A percentile compares a stretch with the other conserved stretches of the same genome.
Conservation (phyloP, 495 filamentous ascomycete genomes). For the Daldinia bambusicola region DNA sequence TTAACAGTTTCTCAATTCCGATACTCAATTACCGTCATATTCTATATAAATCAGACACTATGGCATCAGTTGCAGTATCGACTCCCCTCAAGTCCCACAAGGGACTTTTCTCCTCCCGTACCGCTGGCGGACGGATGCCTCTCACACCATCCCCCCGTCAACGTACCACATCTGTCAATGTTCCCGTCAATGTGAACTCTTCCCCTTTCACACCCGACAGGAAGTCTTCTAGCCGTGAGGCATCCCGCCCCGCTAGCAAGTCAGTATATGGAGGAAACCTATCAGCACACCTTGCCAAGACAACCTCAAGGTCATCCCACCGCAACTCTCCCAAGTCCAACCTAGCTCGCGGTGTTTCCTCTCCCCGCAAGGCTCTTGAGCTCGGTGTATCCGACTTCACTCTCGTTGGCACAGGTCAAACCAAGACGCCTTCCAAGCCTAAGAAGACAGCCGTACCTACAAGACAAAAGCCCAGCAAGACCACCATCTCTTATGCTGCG, state of each 20-base stretch:
- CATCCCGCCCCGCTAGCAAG: constrained; percentile 63
- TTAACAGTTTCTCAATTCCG: constrained; percentile 38
- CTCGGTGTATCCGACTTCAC: constrained; percentile 93
- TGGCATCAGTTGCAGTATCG: constrained; percentile 89
- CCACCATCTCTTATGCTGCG: constrained; percentile 82
- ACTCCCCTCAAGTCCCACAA: constrained; percentile 95
- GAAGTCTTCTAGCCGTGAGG: constrained; percentile 61
- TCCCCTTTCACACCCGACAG: constrained; percentile 85
- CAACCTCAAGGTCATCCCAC: constrained; percentile 66
- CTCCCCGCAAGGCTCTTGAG: constrained; percentile 82
- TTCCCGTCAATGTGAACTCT: constrained; percentile 63
- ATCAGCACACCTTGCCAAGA: constrained; percentile 77
- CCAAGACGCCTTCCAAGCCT: constrained; percentile 75
- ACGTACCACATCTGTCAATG: constrained; percentile 54
- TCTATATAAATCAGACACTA: constrained; percentile 57
- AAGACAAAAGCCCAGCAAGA: constrained; percentile 77
- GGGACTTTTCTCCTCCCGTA: constrained; percentile 90
- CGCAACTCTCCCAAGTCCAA: constrained; percentile 93
- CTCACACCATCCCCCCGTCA: constrained; percentile 88
- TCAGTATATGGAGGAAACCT: constrained; percentile 79
- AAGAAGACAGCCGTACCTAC: constrained; percentile 64
- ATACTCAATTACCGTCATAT: constrained; percentile 51
- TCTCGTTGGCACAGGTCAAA: constrained; percentile 78
- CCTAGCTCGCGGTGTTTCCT: constrained; percentile 76
- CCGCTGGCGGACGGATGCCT: constrained; percentile 93